Evolutionary conservation across 1,284 basidiomycete species (phyloP).

Genomic region (Pyrrhoderma lamaoense): DNA sequence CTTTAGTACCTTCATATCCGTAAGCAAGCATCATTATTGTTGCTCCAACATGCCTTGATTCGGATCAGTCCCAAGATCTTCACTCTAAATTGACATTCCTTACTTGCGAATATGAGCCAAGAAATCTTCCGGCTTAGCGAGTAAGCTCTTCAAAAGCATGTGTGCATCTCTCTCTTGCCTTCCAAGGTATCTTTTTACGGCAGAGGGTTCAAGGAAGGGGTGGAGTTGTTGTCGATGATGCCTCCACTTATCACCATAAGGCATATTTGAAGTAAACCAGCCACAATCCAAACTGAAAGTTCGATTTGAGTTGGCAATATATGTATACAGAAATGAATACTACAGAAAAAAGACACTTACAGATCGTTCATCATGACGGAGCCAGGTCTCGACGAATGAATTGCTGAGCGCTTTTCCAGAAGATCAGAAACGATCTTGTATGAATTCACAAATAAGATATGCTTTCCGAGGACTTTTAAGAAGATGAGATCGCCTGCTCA

Average conservation of each 20-base stretch:
- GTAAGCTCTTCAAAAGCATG: constrained; percentile 5
- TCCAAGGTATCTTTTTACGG: constrained; percentile 5
- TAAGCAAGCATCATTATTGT: constrained; percentile 29
- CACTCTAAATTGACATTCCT: not conserved
- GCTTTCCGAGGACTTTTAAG: constrained; percentile 10
- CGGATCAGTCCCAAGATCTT: not conserved
- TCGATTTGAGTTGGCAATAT: not conserved
- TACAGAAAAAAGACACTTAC: constrained; percentile 7
- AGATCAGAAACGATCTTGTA: constrained; percentile 34
- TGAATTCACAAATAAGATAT: constrained; percentile 15
- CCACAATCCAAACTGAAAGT: too few species aligned
- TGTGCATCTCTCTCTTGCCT: constrained; percentile 6
- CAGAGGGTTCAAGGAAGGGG: constrained; percentile 3
- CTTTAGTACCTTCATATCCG: constrained; percentile 25
- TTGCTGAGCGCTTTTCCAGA: constrained; percentile 39
- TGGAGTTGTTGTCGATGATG: constrained; percentile 12
- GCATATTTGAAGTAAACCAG: too few species aligned
- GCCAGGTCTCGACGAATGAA: constrained; percentile 40
- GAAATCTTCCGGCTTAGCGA: constrained; percentile 3
- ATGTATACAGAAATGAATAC: constrained; percentile 1
- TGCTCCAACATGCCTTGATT: constrained; percentile 27
- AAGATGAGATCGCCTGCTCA: constrained; percentile 1
- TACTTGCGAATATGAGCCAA: constrained; percentile 5
- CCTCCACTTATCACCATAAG: constrained; percentile 6
- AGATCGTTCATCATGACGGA: constrained; percentile 16